These are phyloP conservation scores for Naganishia sp. DNA, from an alignment of 1,284 basidiomycete species.

Conservation along the genomic window DNA sequence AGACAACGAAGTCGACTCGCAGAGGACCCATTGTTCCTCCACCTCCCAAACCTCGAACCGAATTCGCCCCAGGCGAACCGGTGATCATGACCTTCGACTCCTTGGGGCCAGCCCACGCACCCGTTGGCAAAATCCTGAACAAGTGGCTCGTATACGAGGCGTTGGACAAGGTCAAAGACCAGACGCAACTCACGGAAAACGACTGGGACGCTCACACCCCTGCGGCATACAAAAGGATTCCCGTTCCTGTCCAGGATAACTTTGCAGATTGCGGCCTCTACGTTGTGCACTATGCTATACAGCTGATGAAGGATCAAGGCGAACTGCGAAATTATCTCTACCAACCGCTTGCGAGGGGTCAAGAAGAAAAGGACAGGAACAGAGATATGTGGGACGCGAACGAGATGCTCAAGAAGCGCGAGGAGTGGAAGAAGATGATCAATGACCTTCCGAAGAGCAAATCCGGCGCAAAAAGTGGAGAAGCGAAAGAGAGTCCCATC, in stretches of 20 bases:
- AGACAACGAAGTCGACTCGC: background rate
- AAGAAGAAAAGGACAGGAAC: conserved; percentile 11
- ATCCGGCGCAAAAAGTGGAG: background rate
- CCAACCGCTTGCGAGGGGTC: background rate
- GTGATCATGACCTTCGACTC: conserved; percentile 87
- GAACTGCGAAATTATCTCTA: conserved; percentile 7
- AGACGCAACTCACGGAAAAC: conserved; percentile 18
- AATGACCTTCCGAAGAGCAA: background rate
- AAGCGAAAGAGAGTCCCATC: no score
- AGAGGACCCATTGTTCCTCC: background rate
- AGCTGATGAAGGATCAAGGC: conserved; percentile 14
- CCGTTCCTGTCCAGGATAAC: conserved; percentile 57
- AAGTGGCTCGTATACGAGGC: conserved; percentile 79
- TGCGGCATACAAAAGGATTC: conserved; percentile 28
- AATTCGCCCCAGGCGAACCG: conserved; percentile 58
- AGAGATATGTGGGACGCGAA: conserved; percentile 16
- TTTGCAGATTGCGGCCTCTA: conserved; percentile 59
- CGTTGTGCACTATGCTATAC: conserved; percentile 49
- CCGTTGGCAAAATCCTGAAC: conserved; percentile 64
- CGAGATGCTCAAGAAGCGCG: conserved; percentile 9
- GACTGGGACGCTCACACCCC: conserved; percentile 8
- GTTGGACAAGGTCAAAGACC: conserved; percentile 51
- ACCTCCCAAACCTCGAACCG: background rate
- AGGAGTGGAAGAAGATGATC: conserved; percentile 15
- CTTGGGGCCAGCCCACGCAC: conserved; percentile 67